Base-by-base conservation (phyloP, 805 yeast genomes). In the Kurtzmaniella cleridarum region DNA sequence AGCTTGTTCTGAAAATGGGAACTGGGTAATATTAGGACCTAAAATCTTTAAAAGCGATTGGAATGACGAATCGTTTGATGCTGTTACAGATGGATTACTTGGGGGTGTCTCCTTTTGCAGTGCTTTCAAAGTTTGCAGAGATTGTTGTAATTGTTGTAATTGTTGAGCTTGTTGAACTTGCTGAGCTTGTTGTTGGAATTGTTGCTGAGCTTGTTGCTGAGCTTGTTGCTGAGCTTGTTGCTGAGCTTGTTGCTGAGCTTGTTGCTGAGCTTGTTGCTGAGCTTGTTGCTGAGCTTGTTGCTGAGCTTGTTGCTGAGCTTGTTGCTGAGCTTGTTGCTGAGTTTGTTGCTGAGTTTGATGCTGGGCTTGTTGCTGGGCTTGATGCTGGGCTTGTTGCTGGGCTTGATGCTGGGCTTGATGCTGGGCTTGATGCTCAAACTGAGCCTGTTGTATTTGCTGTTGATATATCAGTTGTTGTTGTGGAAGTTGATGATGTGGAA, bases 1-100 rank as follows among this genome's bases (percentile, higher is more conserved):
- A 3, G 88, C 72, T 7, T 69, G 66, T 39, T 82, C 84, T 6
- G 81, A 63, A 49, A 65, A 71, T 0, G 79, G 78, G 75, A 83
- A 78, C 27, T 62, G 56, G 6, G 66, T 51, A 11, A 76, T 64
- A 24, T 73, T 66, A 3, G 77, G 65, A 1, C 88, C 89, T 28
- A 83, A 59, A 8, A 81, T 53, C 3, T 61, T 41, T 9, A 62
- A 44, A 10, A 63, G 49, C 56, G 56, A 7, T 48, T 28, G 34
- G 46, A 34, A 33, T 27, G 32, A 15, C 6, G 34, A n/a, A n/a
- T 14, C 9, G 10, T 16, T 26, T 28, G 29, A 17, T 23, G 27
- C n/a, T 37, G 37, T 18, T 14, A 9, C 32, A 4, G 31, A 12
- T 12, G 35, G 14, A 31, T 15, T 16, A 32, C 28, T 17, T 29